Conservation (phyloP, 768 basidiomycete species). For the Leccinellum luteum region DNA sequence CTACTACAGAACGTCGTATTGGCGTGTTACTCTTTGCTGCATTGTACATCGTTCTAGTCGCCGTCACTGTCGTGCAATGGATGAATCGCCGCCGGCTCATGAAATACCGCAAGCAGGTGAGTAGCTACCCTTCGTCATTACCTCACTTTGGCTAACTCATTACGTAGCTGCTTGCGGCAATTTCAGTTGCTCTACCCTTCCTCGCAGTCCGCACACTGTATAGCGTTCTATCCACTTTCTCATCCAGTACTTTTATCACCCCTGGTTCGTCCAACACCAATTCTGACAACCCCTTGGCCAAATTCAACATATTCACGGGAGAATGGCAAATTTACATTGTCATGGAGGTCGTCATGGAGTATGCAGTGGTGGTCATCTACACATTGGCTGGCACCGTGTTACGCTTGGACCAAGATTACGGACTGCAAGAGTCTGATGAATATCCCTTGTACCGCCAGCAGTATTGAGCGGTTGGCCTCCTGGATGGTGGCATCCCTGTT, state of each 20-base stretch:
- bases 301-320: conserved; percentile 57
- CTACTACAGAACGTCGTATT: conserved; percentile 29
- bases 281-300: conserved; percentile 37
- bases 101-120: conserved; percentile 27
- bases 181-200: conserved; percentile 57
- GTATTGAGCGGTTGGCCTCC: conserved; percentile 15
- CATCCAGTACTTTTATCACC: conserved; percentile 39
- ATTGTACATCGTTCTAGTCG: conserved; percentile 44
- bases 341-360: conserved; percentile 63
- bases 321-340: conserved; percentile 57
- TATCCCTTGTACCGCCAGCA: conserved; percentile 36
- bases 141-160: conserved; percentile 8
- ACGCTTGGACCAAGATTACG: conserved; percentile 33
- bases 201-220: conserved; percentile 50
- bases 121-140: conserved; percentile 25
- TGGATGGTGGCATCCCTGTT: not conserved
- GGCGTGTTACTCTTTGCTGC: conserved; percentile 35
- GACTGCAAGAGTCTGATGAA: conserved; percentile 22
- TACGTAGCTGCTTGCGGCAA: conserved; percentile 52
- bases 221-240: conserved; percentile 56
- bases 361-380: conserved; percentile 46
- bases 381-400: conserved; percentile 27
- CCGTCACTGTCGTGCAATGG: conserved; percentile 50
- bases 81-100: conserved; percentile 39
- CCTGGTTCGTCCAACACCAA: conserved; percentile 22